phyloP scores from a whole-genome alignment of 2,329 filamentous ascomycete genomes.

The Aspergillus sp. region DNA sequence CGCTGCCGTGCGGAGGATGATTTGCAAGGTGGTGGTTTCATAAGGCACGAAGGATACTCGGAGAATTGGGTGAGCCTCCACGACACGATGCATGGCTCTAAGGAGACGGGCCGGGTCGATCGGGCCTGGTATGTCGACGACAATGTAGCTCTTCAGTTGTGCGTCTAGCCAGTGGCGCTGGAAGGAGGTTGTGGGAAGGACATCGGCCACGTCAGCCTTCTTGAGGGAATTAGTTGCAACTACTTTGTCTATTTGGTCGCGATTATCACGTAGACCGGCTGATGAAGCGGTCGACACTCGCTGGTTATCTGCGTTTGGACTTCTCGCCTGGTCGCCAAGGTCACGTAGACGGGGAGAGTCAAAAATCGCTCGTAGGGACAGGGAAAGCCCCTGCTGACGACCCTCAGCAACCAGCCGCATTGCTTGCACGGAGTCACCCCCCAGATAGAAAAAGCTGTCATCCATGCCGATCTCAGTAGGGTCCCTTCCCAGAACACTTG shows the following conservation, averaged over 20 bases:
- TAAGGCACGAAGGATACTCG: background rate
- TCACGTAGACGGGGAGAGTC: background rate
- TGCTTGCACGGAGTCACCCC: slow-evolving; percentile 27
- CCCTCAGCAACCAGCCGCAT: background rate
- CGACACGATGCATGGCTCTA: background rate
- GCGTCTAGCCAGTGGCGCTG: background rate
- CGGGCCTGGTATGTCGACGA: background rate
- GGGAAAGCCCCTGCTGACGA: background rate
- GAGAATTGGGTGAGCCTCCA: background rate
- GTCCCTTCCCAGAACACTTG: slow-evolving; percentile 30
- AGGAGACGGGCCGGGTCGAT: background rate
- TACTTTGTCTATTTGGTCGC: background rate
- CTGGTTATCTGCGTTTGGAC: background rate
- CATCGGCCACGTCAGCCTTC: slow-evolving; percentile 20
- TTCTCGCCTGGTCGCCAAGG: background rate
- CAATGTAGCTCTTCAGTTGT: background rate
- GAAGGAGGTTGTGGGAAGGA: background rate
- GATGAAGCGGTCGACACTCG: background rate
- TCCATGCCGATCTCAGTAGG: slow-evolving; percentile 36
- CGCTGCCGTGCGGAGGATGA: background rate
- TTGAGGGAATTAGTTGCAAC: background rate
- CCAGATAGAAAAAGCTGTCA: slow-evolving; percentile 43
- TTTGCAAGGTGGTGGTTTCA: background rate
- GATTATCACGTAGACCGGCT: background rate
- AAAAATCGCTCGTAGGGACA: slow-evolving; percentile 24